Base-by-base conservation (phyloP, 1,284 basidiomycete species). In the Porogramme epimiltina region DNA sequence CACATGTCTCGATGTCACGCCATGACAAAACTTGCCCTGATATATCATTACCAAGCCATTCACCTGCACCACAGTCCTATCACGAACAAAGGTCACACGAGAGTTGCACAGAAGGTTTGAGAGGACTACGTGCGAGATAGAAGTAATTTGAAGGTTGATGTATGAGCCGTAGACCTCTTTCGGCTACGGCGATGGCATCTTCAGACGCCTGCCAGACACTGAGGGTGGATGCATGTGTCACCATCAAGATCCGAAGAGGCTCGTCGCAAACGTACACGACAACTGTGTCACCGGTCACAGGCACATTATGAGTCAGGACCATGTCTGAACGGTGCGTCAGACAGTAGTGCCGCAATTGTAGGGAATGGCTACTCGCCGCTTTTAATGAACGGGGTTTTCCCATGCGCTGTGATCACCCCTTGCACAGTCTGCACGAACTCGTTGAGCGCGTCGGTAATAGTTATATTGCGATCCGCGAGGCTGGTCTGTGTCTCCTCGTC, bases 41-140 rank as follows among this genome's bases (percentile, higher is more conserved):
- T 13, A 62, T 37, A 37, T 73, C 60, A 26, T 74, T 71, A 8
- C 87, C 89, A 8, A 93, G 57, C 90, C 91, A 95, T 34, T 70
- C 81, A 1, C 92, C 91, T 0, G 72, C 84, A 11, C 93, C 91
- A 64, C 89, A 91, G 59, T 92, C 89, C 84, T 84, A 45, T 19
- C 15, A 10, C 26, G 10, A 11, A 10, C 25, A 18, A 3, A 15
- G 5, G 13, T 31, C 25, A 41, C 4, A 44, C 8, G 38, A 15
- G 19, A 15, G 28, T 43, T 20, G 18, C 22, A 34, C 2, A 20
- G 13, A 3, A 45, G 18, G 47, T 26, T 61, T 71, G 39, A n/a
- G 65, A 2, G 6, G 19, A 2, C 4, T 4, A 39, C 49, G 9
- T 38, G 50, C 76, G 20, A 66, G 48, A 26, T 64, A 66, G 49